These are phyloP conservation scores for Chaetomium sp. DNA, from an alignment of 2,329 filamentous ascomycete genomes.

Conservation along the genomic window DNA sequence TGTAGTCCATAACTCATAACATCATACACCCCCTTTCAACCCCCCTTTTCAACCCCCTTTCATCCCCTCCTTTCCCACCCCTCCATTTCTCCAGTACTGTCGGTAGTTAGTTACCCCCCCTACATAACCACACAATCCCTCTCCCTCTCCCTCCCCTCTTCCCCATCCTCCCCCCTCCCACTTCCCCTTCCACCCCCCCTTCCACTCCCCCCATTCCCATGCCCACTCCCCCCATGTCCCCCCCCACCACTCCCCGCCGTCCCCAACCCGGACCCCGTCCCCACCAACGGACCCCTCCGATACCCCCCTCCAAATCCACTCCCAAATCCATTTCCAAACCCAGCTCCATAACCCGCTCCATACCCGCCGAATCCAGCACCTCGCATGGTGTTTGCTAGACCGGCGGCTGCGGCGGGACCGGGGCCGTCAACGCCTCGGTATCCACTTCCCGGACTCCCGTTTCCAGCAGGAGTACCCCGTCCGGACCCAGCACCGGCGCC, in stretches of 20 bases:
- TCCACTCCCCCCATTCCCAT: background rate
- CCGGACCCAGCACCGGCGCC: too few relatives aligned
- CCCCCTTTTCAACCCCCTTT: background rate
- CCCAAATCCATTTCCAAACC: too few relatives aligned
- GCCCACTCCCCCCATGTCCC: conserved; percentile 12
- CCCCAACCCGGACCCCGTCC: conserved; percentile 2
- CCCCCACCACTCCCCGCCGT: background rate
- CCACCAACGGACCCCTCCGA: conserved; percentile 13
- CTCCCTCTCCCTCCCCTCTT: conserved; percentile 21
- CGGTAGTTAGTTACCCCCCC: background rate
- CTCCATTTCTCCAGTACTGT: background rate
- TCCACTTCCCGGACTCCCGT: too few relatives aligned
- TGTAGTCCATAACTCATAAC: background rate
- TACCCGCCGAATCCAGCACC: too few relatives aligned
- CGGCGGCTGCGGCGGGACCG: too few relatives aligned
- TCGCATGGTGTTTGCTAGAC: too few relatives aligned
- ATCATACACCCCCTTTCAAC: background rate
- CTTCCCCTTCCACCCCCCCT: conserved; percentile 11
- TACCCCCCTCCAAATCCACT: too few relatives aligned
- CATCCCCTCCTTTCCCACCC: too few relatives aligned
- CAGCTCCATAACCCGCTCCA: too few relatives aligned
- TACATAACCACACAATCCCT: conserved; percentile 45
- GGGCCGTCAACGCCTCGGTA: too few relatives aligned
- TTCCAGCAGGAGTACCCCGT: too few relatives aligned
- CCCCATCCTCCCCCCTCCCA: background rate